phyloP scores from a whole-genome alignment of 2,329 filamentous ascomycete species.

The Curvularia sp. region DNA sequence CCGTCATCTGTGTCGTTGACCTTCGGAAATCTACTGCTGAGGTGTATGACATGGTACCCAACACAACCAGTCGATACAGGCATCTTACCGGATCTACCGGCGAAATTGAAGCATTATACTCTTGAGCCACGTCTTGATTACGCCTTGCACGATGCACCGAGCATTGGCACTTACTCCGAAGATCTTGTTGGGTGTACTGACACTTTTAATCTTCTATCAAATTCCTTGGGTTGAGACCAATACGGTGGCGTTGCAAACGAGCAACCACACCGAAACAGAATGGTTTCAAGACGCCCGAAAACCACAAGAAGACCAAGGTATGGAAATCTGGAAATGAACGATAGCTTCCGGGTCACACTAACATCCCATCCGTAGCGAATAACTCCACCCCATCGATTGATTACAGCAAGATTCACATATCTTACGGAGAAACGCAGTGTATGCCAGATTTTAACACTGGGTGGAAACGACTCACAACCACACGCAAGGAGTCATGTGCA shows the following conservation, averaged over 20 bases:
- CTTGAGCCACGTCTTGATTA: no score
- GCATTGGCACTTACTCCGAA: slow-evolving; percentile 1
- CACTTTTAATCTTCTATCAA: slow-evolving; percentile 17
- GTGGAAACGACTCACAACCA: slow-evolving; percentile 15
- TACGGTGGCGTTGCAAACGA: slow-evolving; percentile 1
- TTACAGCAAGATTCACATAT: slow-evolving; percentile 18
- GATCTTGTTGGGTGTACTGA: slow-evolving; percentile 9
- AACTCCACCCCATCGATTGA: neutral
- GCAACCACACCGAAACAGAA: slow-evolving; percentile 2
- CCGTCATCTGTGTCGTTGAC: no score
- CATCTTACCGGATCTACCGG: no score
- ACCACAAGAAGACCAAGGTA: slow-evolving; percentile 6
- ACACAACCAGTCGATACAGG: no score
- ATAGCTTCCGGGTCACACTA: neutral
- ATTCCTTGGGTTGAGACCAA: slow-evolving; percentile 5
- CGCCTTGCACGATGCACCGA: neutral
- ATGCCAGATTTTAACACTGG: slow-evolving; percentile 20
- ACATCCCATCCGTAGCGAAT: neutral
- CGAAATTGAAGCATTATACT: no score
- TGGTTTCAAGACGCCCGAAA: slow-evolving; percentile 17
- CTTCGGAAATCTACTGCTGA: no score
- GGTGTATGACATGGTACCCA: no score
- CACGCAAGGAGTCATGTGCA: slow-evolving; percentile 23
- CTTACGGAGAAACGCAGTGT: slow-evolving; percentile 27
- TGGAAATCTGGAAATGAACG: neutral